Evolutionary conservation across 139 green algal genomes (phyloP), one percentile per base, ranked within the genome.

Genomic region (Spirogloea muscicola): DNA sequence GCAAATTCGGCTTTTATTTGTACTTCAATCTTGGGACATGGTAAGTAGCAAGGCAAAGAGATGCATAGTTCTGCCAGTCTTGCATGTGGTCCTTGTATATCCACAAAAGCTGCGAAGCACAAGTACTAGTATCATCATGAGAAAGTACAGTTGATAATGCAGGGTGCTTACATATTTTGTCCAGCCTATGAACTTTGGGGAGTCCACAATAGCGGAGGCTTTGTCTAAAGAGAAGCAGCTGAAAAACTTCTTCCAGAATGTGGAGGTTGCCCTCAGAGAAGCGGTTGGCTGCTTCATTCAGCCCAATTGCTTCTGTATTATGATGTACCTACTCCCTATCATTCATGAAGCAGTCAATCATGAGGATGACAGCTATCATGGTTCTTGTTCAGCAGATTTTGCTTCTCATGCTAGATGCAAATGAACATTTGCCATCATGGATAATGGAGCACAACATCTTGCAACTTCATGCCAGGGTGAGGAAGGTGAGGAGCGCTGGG

Each of bases 1-100:
- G 16, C 91, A 97, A 85, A 82, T 99, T 65, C 89, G 94, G 9
- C 84, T 99, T 40, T 88, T 99, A 87, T 97, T 98, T 73, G 73
- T 91, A 41, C 79, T 98, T 49, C 81, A 90, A 58, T 82, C 88
- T 0, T 99, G 94, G 94, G 90, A 96, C 74, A 87, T 89, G n/a
- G n/a, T n/a, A n/a, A n/a, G n/a, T n/a, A n/a, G n/a, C n/a, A n/a
- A n/a, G n/a, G n/a, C n/a, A n/a, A n/a, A n/a, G n/a, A n/a, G n/a
- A n/a, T n/a, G n/a, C n/a, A n/a, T n/a, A n/a, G n/a, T n/a, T n/a
- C n/a, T n/a, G n/a, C n/a, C n/a, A n/a, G n/a, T n/a, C n/a, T n/a
- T n/a, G n/a, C n/a, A n/a, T n/a, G n/a, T n/a, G n/a, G n/a, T n/a
- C n/a, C n/a, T n/a, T n/a, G n/a, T n/a, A n/a, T n/a, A n/a, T n/a